phyloP scores from a whole-genome alignment of 1,139 yeast species.

The Candida tropicalis region DNA sequence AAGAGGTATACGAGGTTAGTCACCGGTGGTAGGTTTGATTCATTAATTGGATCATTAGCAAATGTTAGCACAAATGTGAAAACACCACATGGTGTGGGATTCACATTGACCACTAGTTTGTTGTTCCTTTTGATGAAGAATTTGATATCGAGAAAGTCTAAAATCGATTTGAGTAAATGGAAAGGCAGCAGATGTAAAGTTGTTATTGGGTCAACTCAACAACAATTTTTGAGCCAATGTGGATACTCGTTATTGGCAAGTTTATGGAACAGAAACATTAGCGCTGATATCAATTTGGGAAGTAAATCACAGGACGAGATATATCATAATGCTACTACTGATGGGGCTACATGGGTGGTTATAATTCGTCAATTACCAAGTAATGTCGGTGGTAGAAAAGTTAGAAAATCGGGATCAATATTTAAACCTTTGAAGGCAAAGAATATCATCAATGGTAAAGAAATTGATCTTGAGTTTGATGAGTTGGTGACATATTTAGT shows the following conservation, averaged over 20 bases:
- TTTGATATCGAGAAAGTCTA: constrained; percentile 27
- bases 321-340: constrained; percentile 60
- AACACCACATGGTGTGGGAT: constrained; percentile 74
- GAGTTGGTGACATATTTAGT: constrained; percentile 59
- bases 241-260: constrained; percentile 64
- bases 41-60: constrained; percentile 63
- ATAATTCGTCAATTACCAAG: constrained; percentile 71
- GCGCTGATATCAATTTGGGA: constrained; percentile 66
- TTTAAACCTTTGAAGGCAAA: constrained; percentile 78
- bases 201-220: constrained; percentile 66
- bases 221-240: constrained; percentile 52
- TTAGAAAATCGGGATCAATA: constrained; percentile 18
- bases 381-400: constrained; percentile 25
- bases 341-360: constrained; percentile 76
- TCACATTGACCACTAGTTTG: constrained; percentile 56
- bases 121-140: constrained; percentile 47
- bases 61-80: constrained; percentile 29
- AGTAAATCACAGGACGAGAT: constrained; percentile 65
- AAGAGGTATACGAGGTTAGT: constrained; percentile 56
- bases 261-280: constrained; percentile 71
- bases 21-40: constrained; percentile 93
- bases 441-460: constrained; percentile 59
- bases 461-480: constrained; percentile 68
- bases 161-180: constrained; percentile 31
- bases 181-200: constrained; percentile 70